phyloP scores from a whole-genome alignment of 805 yeast species.

The Barnettozyma botsteinii region DNA sequence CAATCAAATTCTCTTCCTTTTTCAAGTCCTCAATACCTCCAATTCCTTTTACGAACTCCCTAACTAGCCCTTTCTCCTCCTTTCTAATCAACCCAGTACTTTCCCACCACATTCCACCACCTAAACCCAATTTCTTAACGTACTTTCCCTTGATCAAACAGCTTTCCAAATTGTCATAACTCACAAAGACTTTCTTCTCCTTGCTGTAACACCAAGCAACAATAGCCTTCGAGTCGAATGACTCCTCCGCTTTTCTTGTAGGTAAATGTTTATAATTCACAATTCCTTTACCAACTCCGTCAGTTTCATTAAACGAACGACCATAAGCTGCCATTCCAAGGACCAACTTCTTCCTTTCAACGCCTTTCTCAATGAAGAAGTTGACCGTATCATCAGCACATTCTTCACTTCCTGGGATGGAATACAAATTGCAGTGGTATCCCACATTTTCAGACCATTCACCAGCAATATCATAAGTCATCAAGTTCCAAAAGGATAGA shows the following conservation, averaged over 20 bases:
- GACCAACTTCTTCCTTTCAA: conserved; percentile 46
- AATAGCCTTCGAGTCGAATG: conserved; percentile 45
- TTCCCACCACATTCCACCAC: conserved; percentile 97
- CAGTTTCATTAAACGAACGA: conserved; percentile 40
- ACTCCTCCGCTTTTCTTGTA: conserved; percentile 36
- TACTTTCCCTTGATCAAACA: conserved; percentile 55
- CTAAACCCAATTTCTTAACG: conserved; percentile 43
- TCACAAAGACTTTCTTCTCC: conserved; percentile 36
- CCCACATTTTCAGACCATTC: conserved; percentile 59
- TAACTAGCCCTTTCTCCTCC: conserved; percentile 34
- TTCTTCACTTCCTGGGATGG: conserved; percentile 30
- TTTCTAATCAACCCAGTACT: conserved; percentile 47
- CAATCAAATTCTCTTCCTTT: conserved; percentile 6
- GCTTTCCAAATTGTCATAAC: conserved; percentile 61
- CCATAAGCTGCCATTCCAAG: conserved; percentile 92
- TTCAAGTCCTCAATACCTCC: conserved; percentile 17
- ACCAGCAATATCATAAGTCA: conserved; percentile 89
- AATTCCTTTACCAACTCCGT: conserved; percentile 43
- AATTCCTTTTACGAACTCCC: conserved; percentile 36
- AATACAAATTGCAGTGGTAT: conserved; percentile 66
- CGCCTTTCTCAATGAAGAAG: conserved; percentile 37
- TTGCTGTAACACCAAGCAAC: conserved; percentile 49
- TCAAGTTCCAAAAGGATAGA: conserved; percentile 72
- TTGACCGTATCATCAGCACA: conserved; percentile 46
- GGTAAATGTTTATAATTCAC: conserved; percentile 57